Conservation (phyloP, 306 rosid species). For the Quercus agrifolia region DNA sequence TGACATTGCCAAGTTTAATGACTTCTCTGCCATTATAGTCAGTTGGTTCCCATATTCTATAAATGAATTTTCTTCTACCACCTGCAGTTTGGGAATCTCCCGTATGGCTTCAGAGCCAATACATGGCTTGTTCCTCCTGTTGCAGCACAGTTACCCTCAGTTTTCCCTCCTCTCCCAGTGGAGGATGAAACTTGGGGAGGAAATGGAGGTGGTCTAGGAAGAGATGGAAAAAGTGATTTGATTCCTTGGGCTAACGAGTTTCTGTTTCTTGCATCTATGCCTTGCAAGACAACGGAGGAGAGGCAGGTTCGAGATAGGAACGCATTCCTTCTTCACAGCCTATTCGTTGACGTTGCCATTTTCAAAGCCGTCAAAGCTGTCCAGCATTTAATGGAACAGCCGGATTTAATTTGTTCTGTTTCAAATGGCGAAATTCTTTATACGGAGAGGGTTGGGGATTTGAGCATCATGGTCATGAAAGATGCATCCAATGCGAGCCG, state of each 20-base stretch:
- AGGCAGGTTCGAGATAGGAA: conserved; percentile 92
- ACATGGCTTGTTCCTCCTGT: conserved; percentile 97
- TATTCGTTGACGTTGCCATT: conserved; percentile 87
- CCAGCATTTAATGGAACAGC: conserved; percentile 50
- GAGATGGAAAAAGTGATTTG: conserved; percentile 70
- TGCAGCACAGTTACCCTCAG: conserved; percentile 61
- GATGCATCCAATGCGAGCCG: conserved; percentile 77
- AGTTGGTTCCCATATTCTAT: conserved; percentile 1
- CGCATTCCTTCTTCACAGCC: conserved; percentile 92
- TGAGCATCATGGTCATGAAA: conserved; percentile 65
- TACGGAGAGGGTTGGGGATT: conserved; percentile 65
- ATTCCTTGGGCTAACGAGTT: conserved; percentile 88
- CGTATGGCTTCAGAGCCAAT: conserved; percentile 92
- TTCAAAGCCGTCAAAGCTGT: conserved; percentile 72
- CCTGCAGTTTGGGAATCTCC: conserved; percentile 92
- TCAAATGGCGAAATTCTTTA: conserved; percentile 42
- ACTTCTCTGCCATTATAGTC: conserved; percentile 5
- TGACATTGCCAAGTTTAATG: neutral
- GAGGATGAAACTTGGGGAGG: conserved; percentile 97
- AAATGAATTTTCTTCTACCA: conserved; percentile 7
- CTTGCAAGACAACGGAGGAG: conserved; percentile 90
- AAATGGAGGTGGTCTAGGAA: conserved; percentile 92
- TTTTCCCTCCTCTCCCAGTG: conserved; percentile 72
- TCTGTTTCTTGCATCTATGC: conserved; percentile 77
- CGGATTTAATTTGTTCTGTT: conserved; percentile 30